Base-by-base conservation (phyloP, 2,329 filamentous ascomycete genomes). In the Didymella pomorum region DNA sequence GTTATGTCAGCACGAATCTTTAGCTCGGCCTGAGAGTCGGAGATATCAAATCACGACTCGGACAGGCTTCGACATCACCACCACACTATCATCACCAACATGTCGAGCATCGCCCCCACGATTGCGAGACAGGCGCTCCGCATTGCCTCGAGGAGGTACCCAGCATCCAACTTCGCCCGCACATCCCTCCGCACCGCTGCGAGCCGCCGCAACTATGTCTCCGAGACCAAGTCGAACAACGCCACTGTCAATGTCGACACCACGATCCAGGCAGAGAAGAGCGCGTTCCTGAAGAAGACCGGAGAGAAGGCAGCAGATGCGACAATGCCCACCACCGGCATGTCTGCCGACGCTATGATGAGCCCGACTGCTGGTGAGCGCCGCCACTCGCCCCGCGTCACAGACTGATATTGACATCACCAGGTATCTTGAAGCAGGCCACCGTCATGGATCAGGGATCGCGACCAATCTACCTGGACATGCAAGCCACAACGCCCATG, bases 401-500 rank as follows among this genome's bases (percentile, higher is more conserved):
- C 52, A 39, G 47, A 43, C 43, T 44, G 39, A 56, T 52, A 56
- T 59, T 75, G 52, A 76, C 60, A 20, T 5, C 4, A 20, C 2
- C 59, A 85, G 90, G 91, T 65, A 89, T 97, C 44, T 82, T 99
- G 62, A 96, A 95, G 81, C 90, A 97, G 77, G 94, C 93, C 9
- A 93, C 92, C 12, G 83, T 97, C 64, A 91, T 98, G 89, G 93
- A 97, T 67, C 89, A 96, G 78, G 95, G 95, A 58, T 89, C 91
- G 62, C 85, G 95, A 59, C 95, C 95, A 37, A 98, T 99, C 74
- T 99, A 99, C 72, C 89, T 99, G 52, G 95, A 99, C 75, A 97
- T 97, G 89, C 95, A 99, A 80, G 92, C 95, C 33, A 99, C 95
- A 1, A 99, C 95, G 0, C 95, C 95, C 18, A 88, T 95, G 59